Percentiles rank a stretch among this genome's conserved stretches.
These are phyloP conservation scores for Aspergillus ochraceus DNA, from an alignment of 2,329 filamentous ascomycete genomes.

Conservation along the genomic window DNA sequence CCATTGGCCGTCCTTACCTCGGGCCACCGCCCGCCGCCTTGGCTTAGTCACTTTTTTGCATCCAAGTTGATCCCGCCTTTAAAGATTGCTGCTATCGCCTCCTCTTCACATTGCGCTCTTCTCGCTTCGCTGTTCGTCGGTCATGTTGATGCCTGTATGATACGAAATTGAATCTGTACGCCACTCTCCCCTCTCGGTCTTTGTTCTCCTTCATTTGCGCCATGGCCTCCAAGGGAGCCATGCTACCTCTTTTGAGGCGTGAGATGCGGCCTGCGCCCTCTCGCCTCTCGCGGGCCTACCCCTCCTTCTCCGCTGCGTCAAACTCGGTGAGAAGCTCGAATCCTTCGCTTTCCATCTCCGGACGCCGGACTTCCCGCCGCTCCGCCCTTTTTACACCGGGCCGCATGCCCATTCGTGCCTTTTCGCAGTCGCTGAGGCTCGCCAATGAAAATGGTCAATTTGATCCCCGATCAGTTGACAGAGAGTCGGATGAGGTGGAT, in stretches of 20 bases:
- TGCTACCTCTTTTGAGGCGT: constrained; percentile 44
- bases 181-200: constrained; percentile 2
- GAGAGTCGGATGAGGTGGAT: constrained; percentile 91
- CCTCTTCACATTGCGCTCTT: neutral
- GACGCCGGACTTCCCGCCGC: constrained; percentile 20
- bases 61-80: neutral
- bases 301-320: constrained; percentile 24
- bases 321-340: constrained; percentile 20
- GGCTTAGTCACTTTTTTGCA: constrained; percentile 6
- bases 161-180: neutral
- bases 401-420: constrained; percentile 36
- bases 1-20: constrained; percentile 31
- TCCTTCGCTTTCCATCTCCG: constrained; percentile 19
- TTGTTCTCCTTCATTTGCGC: constrained; percentile 8
- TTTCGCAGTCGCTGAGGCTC: constrained; percentile 47
- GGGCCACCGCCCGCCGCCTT: constrained; percentile 14
- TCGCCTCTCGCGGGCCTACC: constrained; percentile 29
- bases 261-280: constrained; percentile 33
- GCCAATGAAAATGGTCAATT: constrained; percentile 58
- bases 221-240: constrained; percentile 44
- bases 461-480: constrained; percentile 69
- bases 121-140: neutral
- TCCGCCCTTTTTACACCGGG: constrained; percentile 20
- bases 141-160: neutral
- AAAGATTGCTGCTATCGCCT: neutral